A percentile compares a stretch with the other conserved stretches of the same genome.
Evolutionary conservation across 495 filamentous ascomycete genomes (phyloP).

Genomic region (Penicillium soppii): DNA sequence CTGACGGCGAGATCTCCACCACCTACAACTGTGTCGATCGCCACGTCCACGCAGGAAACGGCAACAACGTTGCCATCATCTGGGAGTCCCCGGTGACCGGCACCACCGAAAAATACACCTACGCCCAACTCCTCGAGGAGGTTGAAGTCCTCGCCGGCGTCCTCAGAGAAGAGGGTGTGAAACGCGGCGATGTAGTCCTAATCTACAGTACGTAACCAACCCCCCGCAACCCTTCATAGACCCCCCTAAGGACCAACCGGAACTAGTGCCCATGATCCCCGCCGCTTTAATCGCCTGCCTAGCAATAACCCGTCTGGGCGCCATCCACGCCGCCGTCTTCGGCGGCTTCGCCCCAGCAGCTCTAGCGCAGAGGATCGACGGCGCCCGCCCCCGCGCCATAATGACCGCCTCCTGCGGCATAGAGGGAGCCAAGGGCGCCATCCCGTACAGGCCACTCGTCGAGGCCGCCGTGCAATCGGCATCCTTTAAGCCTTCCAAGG

Average conservation of each 20-base stretch:
- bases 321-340: constrained; percentile 89
- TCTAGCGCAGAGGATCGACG: constrained; percentile 86
- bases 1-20: constrained; percentile 84
- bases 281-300: constrained; percentile 82
- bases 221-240: neutral
- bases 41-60: constrained; percentile 75
- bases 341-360: constrained; percentile 83
- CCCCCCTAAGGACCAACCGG: neutral
- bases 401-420: constrained; percentile 92
- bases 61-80: constrained; percentile 70
- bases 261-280: constrained; percentile 91
- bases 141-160: constrained; percentile 83
- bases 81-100: constrained; percentile 87
- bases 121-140: constrained; percentile 73
- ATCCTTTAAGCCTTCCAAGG: constrained; percentile 60
- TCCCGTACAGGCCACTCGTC: constrained; percentile 69
- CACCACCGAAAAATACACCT: constrained; percentile 69
- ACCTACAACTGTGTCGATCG: constrained; percentile 89
- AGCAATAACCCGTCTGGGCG: constrained; percentile 77
- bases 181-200: constrained; percentile 85
- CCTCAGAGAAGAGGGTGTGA: constrained; percentile 77
- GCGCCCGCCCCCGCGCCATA: constrained; percentile 69
- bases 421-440: constrained; percentile 76
- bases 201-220: constrained; percentile 73
- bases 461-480: constrained; percentile 62